Evolutionary conservation across 2,329 filamentous ascomycete genomes (phyloP), one percentile per base, ranked within the genome.

Genomic region (Epichloe gansuensis): DNA sequence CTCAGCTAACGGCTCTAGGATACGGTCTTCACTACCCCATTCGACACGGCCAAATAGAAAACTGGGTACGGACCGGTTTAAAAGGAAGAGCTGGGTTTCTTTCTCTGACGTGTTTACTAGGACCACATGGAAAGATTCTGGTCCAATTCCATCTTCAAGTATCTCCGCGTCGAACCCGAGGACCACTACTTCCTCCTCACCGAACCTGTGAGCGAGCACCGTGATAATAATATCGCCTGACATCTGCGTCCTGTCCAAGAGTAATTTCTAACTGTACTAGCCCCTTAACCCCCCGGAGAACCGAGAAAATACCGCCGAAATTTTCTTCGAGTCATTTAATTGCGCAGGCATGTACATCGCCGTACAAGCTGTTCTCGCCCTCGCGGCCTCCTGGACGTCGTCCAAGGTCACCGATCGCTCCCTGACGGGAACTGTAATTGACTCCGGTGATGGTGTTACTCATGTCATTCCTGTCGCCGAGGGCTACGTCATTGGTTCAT

Each of bases 131-230:
- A 98, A 71, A 85, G 93, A 57, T 98, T 97, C 74, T 98, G 93
- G 93, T 97, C 94, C 60, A 97, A 97, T 74, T 98, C 93, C 57
- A 98, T 98, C 73, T 98, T 98, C 81, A 98, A 98, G 70, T 98
- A 98, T 66, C 80, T 98, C 50, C 83, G 93, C 62, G 93, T 98
- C 60, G 93, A 98, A 72, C 93, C 93, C 34, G 93, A 98, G 73
- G 93, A 98, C 67, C 93, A 98, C 71, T 90, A 95, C 75, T 98
- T 98, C 71, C 82, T 98, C 56, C 82, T 98, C 54, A 98, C 93
- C 55, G 93, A 98, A 68, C 93, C 93, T 54, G 90, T 95, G 79
- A 67, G 83, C 47, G 79, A 67, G 83, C 47, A n/a, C 35, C 36
- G 17, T 21, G 17, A 23, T 34, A 8, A 46, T 38, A 4, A 31